Conservation (phyloP, 1,284 basidiomycete species). For the Anthracocystis panici-leucophaei region DNA sequence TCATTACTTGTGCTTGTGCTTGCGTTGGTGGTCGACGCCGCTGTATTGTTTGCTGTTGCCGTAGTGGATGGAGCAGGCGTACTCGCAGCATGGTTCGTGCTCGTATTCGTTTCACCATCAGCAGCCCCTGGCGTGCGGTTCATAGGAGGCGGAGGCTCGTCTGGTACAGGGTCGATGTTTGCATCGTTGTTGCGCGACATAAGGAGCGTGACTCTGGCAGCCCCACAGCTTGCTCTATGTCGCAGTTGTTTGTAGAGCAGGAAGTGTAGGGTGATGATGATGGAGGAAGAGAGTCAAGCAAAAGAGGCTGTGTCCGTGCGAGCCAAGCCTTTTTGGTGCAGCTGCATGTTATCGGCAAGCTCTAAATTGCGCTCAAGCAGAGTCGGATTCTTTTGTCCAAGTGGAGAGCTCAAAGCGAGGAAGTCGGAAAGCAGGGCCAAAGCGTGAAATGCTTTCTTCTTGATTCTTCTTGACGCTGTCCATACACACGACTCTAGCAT, state of each 20-base stretch:
- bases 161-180: slow-evolving; percentile 27
- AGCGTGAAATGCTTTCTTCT: slow-evolving; percentile 3
- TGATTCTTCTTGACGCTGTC: background rate
- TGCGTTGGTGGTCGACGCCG: background rate
- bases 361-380: background rate
- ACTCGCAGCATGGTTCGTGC: background rate
- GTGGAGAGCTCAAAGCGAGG: slow-evolving; percentile 18
- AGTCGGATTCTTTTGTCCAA: background rate
- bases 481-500: background rate
- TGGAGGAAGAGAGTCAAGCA: background rate
- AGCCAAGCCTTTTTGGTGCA: slow-evolving; percentile 6
- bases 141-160: slow-evolving; percentile 54
- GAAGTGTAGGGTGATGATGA: background rate
- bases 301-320: slow-evolving; percentile 17
- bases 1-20: background rate
- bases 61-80: background rate
- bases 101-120: background rate
- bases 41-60: background rate
- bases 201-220: background rate
- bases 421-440: slow-evolving; percentile 14
- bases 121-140: slow-evolving; percentile 11
- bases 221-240: background rate
- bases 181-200: slow-evolving; percentile 35
- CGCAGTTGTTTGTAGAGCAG: background rate
- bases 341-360: background rate